Evolutionary conservation across 306 rosid genomes (phyloP).

Genomic region (Dryas octopetala): DNA sequence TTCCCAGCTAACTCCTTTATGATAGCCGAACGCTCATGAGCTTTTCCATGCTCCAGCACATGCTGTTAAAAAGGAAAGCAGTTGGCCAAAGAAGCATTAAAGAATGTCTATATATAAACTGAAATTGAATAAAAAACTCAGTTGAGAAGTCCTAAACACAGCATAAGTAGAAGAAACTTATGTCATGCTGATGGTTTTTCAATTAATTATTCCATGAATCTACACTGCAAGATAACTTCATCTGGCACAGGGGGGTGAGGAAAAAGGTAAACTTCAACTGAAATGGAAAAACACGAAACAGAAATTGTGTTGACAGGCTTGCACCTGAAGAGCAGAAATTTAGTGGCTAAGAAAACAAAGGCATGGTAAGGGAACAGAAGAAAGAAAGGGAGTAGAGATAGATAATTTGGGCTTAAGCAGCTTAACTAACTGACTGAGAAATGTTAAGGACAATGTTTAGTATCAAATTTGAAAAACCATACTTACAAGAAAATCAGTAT

Average conservation of each 20-base stretch:
- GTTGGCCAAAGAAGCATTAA: background rate
- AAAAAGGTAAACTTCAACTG: background rate
- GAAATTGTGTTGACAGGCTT: background rate
- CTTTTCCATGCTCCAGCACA: constrained; percentile 91
- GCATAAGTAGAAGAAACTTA: background rate
- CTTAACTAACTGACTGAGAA: background rate
- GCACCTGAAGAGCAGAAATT: background rate
- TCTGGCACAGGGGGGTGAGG: background rate
- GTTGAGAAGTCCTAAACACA: background rate
- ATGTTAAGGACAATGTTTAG: background rate
- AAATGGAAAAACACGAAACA: background rate
- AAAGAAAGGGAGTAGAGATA: background rate
- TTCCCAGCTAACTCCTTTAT: constrained; percentile 86
- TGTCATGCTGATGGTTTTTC: background rate
- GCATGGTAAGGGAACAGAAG: background rate
- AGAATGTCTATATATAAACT: background rate
- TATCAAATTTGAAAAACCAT: background rate
- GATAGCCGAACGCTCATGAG: constrained; percentile 83
- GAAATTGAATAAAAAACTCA: background rate
- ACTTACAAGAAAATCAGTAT: background rate
- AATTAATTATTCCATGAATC: background rate
- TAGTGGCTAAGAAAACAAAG: background rate
- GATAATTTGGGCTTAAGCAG: background rate
- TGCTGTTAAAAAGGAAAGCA: constrained; percentile 42
- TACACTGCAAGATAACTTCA: background rate